phyloP scores from a whole-genome alignment of 2,329 filamentous ascomycete genomes.

The Chaetomium olivaceum region DNA sequence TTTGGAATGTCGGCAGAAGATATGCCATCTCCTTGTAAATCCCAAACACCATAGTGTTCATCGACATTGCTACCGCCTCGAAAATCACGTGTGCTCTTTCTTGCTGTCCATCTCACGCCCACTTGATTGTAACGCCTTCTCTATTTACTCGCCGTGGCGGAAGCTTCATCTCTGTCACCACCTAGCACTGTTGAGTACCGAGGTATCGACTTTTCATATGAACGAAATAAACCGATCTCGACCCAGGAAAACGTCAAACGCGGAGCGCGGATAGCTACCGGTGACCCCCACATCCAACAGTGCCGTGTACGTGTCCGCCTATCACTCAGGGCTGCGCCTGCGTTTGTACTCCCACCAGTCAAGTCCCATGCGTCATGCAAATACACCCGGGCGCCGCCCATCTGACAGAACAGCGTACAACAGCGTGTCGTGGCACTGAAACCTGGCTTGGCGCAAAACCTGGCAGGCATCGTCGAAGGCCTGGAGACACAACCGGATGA shows the following conservation, averaged over 20 bases:
- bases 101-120: neutral
- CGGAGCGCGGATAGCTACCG: neutral
- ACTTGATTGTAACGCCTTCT: neutral
- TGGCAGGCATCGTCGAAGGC: neutral
- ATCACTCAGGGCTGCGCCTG: neutral
- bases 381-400: neutral
- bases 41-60: neutral
- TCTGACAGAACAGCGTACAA: neutral
- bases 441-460: neutral
- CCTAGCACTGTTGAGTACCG: neutral
- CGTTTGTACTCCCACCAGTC: conserved; percentile 9
- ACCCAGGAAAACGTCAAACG: neutral
- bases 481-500: neutral
- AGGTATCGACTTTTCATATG: neutral
- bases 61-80: neutral
- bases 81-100: no score
- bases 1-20: neutral
- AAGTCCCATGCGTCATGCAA: conserved; percentile 23
- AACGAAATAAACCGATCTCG: neutral
- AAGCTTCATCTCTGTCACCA: neutral
- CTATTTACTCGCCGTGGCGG: neutral
- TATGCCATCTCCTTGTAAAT: neutral
- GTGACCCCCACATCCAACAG: neutral
- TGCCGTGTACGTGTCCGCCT: neutral
- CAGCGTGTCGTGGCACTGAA: neutral